These are phyloP conservation scores for Aureobasidium vineae DNA, from an alignment of 2,329 filamentous ascomycete genomes.

Conservation along the genomic window DNA sequence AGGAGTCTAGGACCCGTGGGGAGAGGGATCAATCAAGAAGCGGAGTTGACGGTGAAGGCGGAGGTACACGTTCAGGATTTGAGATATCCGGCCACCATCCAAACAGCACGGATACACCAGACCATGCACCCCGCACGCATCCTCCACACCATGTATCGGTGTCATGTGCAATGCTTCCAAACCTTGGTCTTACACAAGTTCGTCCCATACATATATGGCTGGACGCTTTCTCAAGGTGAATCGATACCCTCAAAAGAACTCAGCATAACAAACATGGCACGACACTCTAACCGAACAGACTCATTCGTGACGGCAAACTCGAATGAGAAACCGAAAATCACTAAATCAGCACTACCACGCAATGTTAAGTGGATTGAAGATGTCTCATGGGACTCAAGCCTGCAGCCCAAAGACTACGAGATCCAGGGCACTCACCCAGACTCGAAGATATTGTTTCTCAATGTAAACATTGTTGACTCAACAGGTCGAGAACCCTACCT, in stretches of 20 bases:
- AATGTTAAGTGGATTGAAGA: background rate
- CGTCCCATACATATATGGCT: background rate
- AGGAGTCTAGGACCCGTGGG: background rate
- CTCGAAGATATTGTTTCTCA: conserved; percentile 41
- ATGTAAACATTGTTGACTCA: conserved; percentile 45
- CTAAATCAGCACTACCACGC: background rate
- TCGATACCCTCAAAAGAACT: background rate
- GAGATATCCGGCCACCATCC: background rate
- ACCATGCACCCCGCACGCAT: background rate
- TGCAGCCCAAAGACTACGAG: conserved; percentile 40
- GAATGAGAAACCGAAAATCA: background rate
- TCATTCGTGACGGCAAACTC: background rate
- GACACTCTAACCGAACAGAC: background rate
- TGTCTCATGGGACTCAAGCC: background rate
- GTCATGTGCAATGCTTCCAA: background rate
- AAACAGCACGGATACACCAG: background rate
- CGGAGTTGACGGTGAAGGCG: background rate
- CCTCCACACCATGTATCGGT: background rate
- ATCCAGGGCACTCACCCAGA: conserved; percentile 40
- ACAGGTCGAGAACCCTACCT: conserved; percentile 42
- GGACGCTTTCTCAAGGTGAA: background rate
- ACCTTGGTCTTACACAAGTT: background rate
- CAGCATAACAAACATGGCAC: background rate
- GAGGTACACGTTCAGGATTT: background rate
- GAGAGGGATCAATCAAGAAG: background rate